These are phyloP conservation scores for Ogataea ramenticola DNA, from an alignment of 805 yeast species.

Conservation along the genomic window DNA sequence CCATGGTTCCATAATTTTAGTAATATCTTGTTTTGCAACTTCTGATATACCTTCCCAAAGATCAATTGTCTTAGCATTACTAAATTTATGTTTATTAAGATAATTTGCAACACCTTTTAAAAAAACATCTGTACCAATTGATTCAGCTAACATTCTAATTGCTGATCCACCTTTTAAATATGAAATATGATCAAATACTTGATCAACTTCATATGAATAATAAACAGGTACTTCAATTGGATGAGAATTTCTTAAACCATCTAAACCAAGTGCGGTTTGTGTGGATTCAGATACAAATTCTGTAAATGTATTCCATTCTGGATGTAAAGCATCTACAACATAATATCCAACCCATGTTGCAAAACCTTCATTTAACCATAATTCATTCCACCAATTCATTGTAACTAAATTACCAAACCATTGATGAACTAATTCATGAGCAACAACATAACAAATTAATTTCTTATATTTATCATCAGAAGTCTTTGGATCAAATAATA, in stretches of 20 bases:
- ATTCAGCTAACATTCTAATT: conserved; percentile 67
- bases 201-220: conserved; percentile 74
- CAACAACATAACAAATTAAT: conserved; percentile 76
- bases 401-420: conserved; percentile 91
- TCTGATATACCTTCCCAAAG: conserved; percentile 63
- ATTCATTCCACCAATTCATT: conserved; percentile 91
- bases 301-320: conserved; percentile 76
- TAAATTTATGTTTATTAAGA: conserved; percentile 53
- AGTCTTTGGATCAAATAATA: conserved; percentile 40
- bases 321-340: conserved; percentile 63
- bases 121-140: conserved; percentile 63
- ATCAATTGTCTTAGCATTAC: conserved; percentile 68
- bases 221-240: conserved; percentile 84
- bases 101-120: conserved; percentile 69
- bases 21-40: conserved; percentile 60
- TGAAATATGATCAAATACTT: conserved; percentile 78
- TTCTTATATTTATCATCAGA: conserved; percentile 49
- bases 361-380: conserved; percentile 87
- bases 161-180: conserved; percentile 77
- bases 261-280: conserved; percentile 46
- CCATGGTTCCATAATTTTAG: conserved; percentile 63
- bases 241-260: conserved; percentile 61
- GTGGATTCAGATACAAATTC: conserved; percentile 49
- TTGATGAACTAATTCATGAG: conserved; percentile 88
- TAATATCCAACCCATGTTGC: conserved; percentile 82